Conservation (phyloP, 1,284 basidiomycete genomes). For the Leccinum angustisporum region DNA sequence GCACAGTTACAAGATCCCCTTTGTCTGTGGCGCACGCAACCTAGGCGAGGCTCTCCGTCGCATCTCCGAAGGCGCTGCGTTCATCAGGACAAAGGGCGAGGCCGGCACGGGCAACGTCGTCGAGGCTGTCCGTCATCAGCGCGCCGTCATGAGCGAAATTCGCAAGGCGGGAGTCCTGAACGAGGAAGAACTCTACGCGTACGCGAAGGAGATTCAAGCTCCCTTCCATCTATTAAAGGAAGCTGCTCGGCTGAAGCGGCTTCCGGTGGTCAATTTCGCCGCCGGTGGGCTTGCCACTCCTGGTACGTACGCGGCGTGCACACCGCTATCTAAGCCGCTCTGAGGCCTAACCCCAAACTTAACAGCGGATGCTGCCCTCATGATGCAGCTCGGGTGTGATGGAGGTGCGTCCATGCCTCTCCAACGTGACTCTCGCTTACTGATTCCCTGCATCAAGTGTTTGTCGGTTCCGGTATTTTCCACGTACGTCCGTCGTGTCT, state of each 20-base stretch:
- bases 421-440: conserved; percentile 7
- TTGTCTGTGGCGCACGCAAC: conserved; percentile 79
- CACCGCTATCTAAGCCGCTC: neutral
- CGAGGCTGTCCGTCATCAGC: conserved; percentile 93
- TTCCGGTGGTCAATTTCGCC: conserved; percentile 95
- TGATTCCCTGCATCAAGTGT: conserved; percentile 52
- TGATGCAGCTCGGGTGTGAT: conserved; percentile 99
- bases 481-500: conserved; percentile 53
- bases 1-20: conserved; percentile 88
- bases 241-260: conserved; percentile 87
- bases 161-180: conserved; percentile 82
- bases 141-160: conserved; percentile 84
- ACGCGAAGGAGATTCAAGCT: conserved; percentile 91
- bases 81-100: conserved; percentile 97
- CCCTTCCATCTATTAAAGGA: conserved; percentile 99
- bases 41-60: conserved; percentile 93
- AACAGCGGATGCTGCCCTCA: conserved; percentile 91
- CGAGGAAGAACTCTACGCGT: conserved; percentile 95
- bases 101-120: conserved; percentile 98
- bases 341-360: neutral
- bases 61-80: conserved; percentile 96
- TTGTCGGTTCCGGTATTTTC: conserved; percentile 95
- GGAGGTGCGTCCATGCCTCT: conserved; percentile 65
- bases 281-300: conserved; percentile 97
- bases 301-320: conserved; percentile 44